Conservation (phyloP, 2,329 filamentous ascomycete species). For the Cryphonectria parasitica region DNA sequence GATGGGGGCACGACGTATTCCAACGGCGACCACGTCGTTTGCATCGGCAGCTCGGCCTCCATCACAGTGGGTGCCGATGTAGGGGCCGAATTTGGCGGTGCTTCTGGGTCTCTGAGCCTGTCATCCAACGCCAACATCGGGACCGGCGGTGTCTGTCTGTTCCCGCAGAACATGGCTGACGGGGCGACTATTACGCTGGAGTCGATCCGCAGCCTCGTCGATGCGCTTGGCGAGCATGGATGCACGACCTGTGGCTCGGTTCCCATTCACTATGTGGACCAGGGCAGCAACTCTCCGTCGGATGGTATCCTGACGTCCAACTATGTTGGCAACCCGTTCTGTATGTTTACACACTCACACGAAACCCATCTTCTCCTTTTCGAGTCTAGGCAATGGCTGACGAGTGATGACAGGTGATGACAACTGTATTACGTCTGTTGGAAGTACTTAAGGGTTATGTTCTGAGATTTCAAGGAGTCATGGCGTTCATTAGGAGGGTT, state of each 20-base stretch:
- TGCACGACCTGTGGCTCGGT: constrained; percentile 6
- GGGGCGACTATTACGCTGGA: neutral
- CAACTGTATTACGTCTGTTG: constrained; percentile 2
- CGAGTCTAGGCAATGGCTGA: neutral
- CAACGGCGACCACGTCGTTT: constrained; percentile 10
- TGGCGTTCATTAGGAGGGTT: neutral
- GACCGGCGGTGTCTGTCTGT: neutral
- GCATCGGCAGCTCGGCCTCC: constrained; percentile 8
- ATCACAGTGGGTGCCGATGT: neutral
- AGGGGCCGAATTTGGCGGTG: neutral
- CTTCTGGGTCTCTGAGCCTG: constrained; percentile 1
- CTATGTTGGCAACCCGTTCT: neutral
- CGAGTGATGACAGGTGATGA: neutral
- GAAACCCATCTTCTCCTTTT: neutral
- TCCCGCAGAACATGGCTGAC: constrained; percentile 8
- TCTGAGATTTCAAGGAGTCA: neutral
- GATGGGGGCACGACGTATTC: neutral
- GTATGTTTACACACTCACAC: neutral
- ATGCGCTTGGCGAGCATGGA: neutral
- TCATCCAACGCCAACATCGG: neutral
- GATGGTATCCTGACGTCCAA: constrained; percentile 6
- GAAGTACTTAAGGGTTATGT: neutral
- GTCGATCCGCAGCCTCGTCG: constrained; percentile 1
- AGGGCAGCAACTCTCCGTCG: constrained; percentile 6
- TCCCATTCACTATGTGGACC: constrained; percentile 9